phyloP scores from a whole-genome alignment of 148 eudicot genomes.

The Euryodendron excelsum region DNA sequence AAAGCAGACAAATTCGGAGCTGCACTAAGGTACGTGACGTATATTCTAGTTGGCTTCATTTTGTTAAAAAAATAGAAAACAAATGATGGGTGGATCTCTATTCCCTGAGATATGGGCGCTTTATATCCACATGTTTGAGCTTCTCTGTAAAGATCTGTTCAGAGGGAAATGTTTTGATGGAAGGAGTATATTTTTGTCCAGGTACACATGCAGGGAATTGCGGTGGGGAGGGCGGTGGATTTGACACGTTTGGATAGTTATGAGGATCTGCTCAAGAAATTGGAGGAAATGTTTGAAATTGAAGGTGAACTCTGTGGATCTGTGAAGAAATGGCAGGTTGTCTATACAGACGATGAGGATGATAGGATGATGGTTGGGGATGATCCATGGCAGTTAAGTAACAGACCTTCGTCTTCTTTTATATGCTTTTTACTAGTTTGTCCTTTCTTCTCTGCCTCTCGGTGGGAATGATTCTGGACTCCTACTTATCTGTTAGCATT shows the following conservation, averaged over 20 bases:
- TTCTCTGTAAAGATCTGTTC: neutral
- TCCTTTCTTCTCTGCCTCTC: neutral
- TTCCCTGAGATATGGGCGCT: no score
- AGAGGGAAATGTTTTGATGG: neutral
- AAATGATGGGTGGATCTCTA: neutral
- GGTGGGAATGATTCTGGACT: neutral
- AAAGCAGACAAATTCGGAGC: slow-evolving; percentile 72
- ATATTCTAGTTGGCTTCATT: neutral
- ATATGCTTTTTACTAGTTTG: neutral
- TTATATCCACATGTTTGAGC: no score
- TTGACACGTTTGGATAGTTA: slow-evolving; percentile 65
- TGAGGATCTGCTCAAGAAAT: slow-evolving; percentile 62
- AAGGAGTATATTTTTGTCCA: slow-evolving; percentile 21
- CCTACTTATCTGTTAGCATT: no score
- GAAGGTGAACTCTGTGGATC: slow-evolving; percentile 68
- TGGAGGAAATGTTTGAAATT: slow-evolving; percentile 86
- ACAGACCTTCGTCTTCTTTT: neutral
- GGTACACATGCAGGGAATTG: slow-evolving; percentile 98
- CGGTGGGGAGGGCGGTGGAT: slow-evolving; percentile 94
- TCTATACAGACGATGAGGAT: slow-evolving; percentile 85
- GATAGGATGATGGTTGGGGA: slow-evolving; percentile 99
- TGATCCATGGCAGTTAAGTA: slow-evolving; percentile 98
- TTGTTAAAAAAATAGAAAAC: no score
- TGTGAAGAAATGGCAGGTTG: slow-evolving; percentile 82
- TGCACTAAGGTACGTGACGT: slow-evolving; percentile 72